Conservation (phyloP, 257 asterid species). For the Fraxinus anomala region DNA sequence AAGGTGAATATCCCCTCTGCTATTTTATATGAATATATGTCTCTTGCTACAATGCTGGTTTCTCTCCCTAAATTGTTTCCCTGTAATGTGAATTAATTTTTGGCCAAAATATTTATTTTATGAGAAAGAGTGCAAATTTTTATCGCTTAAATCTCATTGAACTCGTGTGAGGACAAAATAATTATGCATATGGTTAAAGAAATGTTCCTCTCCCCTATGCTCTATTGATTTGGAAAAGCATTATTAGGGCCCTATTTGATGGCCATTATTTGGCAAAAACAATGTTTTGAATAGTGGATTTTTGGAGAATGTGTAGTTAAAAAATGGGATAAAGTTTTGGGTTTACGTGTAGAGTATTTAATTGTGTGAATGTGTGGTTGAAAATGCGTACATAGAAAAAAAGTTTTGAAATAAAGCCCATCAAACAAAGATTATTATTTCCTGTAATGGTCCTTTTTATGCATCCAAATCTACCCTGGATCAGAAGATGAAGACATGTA, state of each 20-base stretch:
- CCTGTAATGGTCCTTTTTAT: neutral
- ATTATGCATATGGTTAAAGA: conserved; percentile 5
- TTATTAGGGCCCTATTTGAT: neutral
- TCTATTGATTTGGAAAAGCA: neutral
- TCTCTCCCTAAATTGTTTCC: neutral
- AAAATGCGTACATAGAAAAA: too few relatives aligned
- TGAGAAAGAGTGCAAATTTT: neutral
- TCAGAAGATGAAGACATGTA: neutral
- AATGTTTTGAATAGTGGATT: too few relatives aligned
- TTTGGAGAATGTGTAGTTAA: too few relatives aligned
- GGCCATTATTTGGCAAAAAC: too few relatives aligned
- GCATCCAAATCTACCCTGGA: neutral
- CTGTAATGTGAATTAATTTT: neutral
- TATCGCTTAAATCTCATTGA: neutral
- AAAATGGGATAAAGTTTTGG: too few relatives aligned
- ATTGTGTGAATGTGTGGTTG: too few relatives aligned
- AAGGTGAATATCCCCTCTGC: conserved; percentile 55
- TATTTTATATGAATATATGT: neutral
- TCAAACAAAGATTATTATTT: neutral
- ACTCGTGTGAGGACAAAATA: neutral
- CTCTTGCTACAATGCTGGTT: conserved; percentile 1
- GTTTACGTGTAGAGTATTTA: too few relatives aligned
- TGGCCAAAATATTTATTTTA: neutral
- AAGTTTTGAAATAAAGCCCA: too few relatives aligned
- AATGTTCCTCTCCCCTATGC: neutral